These are phyloP conservation scores for Trichophyton rubrum DNA, from an alignment of 2,329 filamentous ascomycete genomes.

Conservation along the genomic window DNA sequence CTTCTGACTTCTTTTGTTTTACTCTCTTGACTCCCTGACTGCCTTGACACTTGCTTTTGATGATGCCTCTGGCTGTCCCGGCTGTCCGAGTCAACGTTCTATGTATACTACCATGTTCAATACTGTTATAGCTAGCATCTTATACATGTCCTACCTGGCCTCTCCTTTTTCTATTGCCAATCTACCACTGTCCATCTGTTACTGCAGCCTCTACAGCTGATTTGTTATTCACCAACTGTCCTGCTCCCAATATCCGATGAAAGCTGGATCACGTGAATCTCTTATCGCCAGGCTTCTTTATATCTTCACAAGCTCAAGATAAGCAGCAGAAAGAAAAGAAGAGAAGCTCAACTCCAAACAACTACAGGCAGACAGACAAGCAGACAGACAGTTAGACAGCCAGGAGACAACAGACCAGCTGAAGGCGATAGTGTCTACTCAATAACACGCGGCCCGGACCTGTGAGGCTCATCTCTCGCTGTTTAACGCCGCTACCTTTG, in stretches of 20 bases:
- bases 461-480: neutral
- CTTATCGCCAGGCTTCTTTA: neutral
- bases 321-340: neutral
- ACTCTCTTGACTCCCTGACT: neutral
- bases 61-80: neutral
- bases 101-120: conserved; percentile 1
- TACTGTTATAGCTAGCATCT: neutral
- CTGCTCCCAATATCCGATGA: no score
- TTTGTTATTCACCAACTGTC: no score
- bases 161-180: neutral
- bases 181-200: neutral
- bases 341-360: neutral
- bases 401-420: neutral
- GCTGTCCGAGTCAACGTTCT: neutral
- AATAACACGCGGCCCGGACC: neutral
- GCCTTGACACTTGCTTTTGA: neutral
- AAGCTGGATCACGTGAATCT: neutral
- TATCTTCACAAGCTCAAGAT: neutral
- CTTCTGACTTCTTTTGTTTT: conserved; percentile 4
- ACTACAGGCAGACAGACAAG: neutral
- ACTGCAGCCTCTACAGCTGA: neutral
- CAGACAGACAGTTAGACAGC: neutral
- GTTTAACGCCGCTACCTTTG: neutral
- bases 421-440: neutral
- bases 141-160: neutral